These are phyloP conservation scores for Candida piceae DNA, from an alignment of 805 yeast species.

Conservation along the genomic window DNA sequence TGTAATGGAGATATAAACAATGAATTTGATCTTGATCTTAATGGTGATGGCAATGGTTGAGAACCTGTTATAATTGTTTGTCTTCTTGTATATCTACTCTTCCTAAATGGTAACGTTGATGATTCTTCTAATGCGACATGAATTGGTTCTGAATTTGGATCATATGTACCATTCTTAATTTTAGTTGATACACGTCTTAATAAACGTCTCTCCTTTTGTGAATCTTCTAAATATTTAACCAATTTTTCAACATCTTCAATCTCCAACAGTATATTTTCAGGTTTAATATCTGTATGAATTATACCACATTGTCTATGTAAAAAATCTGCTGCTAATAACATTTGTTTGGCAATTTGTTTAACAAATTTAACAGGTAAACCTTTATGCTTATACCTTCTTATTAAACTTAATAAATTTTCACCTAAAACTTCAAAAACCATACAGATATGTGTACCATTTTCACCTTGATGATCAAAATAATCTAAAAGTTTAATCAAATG, in stretches of 20 bases:
- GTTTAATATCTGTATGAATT: constrained; percentile 73
- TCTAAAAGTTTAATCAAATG: constrained; percentile 80
- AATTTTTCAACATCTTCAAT: constrained; percentile 50
- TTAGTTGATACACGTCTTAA: constrained; percentile 24
- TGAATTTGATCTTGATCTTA: constrained; percentile 44
- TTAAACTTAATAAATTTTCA: constrained; percentile 82
- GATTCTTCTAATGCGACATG: constrained; percentile 10
- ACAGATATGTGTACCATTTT: constrained; percentile 88
- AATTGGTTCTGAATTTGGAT: constrained; percentile 9
- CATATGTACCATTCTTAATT: constrained; percentile 16
- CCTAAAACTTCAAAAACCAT: constrained; percentile 98
- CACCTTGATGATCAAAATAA: constrained; percentile 80
- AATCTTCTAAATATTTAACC: constrained; percentile 38
- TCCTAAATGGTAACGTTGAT: constrained; percentile 18
- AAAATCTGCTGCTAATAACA: constrained; percentile 50
- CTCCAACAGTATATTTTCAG: constrained; percentile 60
- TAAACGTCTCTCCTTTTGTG: constrained; percentile 32
- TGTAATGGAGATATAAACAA: constrained; percentile 25
- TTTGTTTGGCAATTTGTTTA: constrained; percentile 54
- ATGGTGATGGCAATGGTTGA: constrained; percentile 88
- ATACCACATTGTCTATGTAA: constrained; percentile 59
- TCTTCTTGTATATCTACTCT: constrained; percentile 48
- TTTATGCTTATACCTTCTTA: constrained; percentile 57
- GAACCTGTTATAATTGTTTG: constrained; percentile 83
- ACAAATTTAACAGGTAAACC: constrained; percentile 50